These are phyloP conservation scores for Tanacetum coccineum DNA, from an alignment of 129 eudicot species.

Conservation along the genomic window DNA sequence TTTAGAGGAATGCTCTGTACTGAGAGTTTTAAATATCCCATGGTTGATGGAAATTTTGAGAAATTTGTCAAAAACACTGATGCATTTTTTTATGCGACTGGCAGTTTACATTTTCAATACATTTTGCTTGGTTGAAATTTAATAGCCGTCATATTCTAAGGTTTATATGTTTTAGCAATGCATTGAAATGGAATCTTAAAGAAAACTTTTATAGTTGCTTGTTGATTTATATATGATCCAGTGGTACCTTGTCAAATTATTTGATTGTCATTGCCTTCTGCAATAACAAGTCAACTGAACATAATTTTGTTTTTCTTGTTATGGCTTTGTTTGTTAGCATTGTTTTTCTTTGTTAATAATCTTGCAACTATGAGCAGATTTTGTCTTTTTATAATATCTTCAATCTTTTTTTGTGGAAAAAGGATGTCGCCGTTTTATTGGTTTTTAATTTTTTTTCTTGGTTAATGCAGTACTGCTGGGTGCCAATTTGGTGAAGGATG, in stretches of 20 bases:
- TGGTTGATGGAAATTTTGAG: neutral
- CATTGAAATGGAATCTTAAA: neutral
- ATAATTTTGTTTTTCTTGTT: neutral
- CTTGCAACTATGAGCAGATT: neutral
- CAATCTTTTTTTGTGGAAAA: too few species aligned
- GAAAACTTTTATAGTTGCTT: neutral
- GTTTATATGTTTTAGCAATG: neutral
- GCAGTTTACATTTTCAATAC: neutral
- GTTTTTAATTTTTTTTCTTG: neutral
- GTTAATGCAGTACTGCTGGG: slow-evolving; percentile 49
- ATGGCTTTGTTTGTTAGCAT: neutral
- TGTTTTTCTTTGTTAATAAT: neutral
- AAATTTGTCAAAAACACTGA: neutral
- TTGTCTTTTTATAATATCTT: neutral
- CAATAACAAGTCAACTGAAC: neutral
- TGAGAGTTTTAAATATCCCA: neutral
- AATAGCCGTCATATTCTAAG: neutral
- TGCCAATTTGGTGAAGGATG: slow-evolving; percentile 60
- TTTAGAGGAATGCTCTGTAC: neutral
- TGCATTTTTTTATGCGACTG: neutral
- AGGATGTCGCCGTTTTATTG: neutral
- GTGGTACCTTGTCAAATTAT: neutral
- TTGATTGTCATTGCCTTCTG: neutral
- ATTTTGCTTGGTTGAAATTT: neutral
- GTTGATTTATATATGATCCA: neutral